Percentiles rank a stretch among this genome's conserved stretches.
Conservation (phyloP, 495 filamentous ascomycete species). For the Cryomyces minteri region DNA sequence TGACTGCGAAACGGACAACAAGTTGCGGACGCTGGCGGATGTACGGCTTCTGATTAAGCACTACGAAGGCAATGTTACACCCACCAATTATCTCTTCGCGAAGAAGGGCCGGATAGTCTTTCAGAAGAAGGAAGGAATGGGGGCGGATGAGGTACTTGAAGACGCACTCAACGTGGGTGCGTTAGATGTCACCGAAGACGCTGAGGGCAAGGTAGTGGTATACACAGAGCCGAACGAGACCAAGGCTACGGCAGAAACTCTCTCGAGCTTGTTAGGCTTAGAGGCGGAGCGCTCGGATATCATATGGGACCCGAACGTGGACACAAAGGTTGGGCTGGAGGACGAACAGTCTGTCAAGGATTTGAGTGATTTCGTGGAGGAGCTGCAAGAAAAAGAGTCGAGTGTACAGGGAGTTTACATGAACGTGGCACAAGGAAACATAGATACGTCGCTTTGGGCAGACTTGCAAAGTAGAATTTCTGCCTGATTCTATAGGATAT, state of each 20-base stretch:
- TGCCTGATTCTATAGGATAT: constrained; percentile 2
- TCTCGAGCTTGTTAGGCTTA: constrained; percentile 39
- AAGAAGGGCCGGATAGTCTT: constrained; percentile 56
- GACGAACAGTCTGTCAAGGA: constrained; percentile 25
- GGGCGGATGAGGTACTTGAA: constrained; percentile 63
- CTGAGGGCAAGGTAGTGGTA: constrained; percentile 49
- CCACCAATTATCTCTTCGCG: constrained; percentile 70
- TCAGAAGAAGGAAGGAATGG: constrained; percentile 38
- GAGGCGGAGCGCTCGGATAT: constrained; percentile 56
- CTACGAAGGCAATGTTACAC: constrained; percentile 43
- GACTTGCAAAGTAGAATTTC: constrained; percentile 12
- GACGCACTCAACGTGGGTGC: constrained; percentile 72
- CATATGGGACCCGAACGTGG: constrained; percentile 67
- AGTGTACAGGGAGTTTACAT: constrained; percentile 19
- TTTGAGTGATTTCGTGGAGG: constrained; percentile 29
- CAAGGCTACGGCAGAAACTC: constrained; percentile 38
- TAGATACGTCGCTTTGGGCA: constrained; percentile 10
- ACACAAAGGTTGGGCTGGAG: constrained; percentile 45
- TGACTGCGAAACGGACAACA: constrained; percentile 71
- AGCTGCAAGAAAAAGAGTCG: constrained; percentile 25
- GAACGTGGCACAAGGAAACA: constrained; percentile 10
- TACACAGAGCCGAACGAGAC: constrained; percentile 57
- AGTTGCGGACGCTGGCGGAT: constrained; percentile 50
- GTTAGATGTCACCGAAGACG: constrained; percentile 56
- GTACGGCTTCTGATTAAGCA: constrained; percentile 50